These are phyloP conservation scores for Naegleria lovaniensis DNA, from an alignment of 208 protist species.

Conservation along the genomic window DNA sequence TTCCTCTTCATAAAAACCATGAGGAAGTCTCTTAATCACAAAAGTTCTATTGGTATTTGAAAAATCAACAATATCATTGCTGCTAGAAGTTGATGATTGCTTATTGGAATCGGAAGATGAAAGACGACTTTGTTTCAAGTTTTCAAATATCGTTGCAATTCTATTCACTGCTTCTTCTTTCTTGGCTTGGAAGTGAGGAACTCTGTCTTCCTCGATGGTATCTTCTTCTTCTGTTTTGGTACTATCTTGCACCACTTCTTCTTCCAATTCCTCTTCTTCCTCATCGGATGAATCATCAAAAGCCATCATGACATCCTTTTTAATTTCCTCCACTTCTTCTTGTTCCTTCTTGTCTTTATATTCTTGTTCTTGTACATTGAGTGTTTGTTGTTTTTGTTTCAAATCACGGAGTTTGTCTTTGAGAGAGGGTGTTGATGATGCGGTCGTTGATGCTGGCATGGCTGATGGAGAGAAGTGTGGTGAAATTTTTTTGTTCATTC, in stretches of 20 bases:
- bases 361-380: neutral
- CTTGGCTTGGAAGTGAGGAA: neutral
- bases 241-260: no score
- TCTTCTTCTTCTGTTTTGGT: neutral
- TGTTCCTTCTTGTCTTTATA: neutral
- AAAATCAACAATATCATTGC: neutral
- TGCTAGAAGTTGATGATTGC: neutral
- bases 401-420: neutral
- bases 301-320: neutral
- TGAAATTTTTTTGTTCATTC: no score
- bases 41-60: neutral
- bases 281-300: neutral
- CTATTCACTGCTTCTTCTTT: neutral
- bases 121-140: neutral
- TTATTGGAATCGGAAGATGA: neutral
- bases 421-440: neutral
- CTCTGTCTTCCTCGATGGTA: neutral
- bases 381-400: neutral
- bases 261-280: neutral
- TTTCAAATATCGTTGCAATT: neutral
- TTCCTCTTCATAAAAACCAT: slow-evolving; percentile 22
- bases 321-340: neutral
- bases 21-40: neutral
- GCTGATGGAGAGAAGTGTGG: no score
- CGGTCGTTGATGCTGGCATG: no score